Evolutionary conservation across 108 stramenopile species (phyloP).

Genomic region (Pseudonitzschia pungens): DNA sequence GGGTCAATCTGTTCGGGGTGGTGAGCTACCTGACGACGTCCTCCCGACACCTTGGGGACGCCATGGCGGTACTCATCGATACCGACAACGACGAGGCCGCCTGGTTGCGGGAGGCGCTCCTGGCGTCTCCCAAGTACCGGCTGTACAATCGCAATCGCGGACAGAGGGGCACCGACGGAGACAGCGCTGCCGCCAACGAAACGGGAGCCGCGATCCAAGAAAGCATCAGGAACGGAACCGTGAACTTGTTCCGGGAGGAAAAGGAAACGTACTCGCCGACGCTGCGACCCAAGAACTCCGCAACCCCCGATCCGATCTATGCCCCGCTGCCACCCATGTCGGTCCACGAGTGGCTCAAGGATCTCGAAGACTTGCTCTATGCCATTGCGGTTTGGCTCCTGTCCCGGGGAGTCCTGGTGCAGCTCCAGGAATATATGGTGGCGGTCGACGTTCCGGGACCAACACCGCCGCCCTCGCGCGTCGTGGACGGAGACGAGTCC

Average conservation of each 20-base stretch:
- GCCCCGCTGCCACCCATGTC: conserved; percentile 3
- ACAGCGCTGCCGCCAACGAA: background rate
- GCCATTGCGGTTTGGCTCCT: conserved; percentile 67
- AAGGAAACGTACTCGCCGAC: conserved; percentile 1
- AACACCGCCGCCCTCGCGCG: background rate
- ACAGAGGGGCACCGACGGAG: conserved; percentile 6
- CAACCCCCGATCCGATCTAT: background rate
- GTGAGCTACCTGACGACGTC: conserved; percentile 41
- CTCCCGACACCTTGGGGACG: conserved; percentile 29
- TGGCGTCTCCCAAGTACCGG: conserved; percentile 22
- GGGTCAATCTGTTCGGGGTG: conserved; percentile 42
- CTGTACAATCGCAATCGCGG: conserved; percentile 31
- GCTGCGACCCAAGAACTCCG: background rate
- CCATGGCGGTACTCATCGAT: conserved; percentile 22
- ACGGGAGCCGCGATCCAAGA: background rate
- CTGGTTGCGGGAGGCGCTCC: conserved; percentile 28
- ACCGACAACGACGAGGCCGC: conserved; percentile 23
- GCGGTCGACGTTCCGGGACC: conserved; percentile 8
- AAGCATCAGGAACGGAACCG: background rate
- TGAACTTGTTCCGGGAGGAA: conserved; percentile 3
- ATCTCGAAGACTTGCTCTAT: conserved; percentile 54
- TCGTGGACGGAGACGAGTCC: conserved; percentile 1
- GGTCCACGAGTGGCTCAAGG: conserved; percentile 23
- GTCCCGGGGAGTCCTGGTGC: conserved; percentile 54
- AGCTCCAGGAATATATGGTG: conserved; percentile 60